Evolutionary conservation across 2,329 filamentous ascomycete genomes (phyloP), one percentile per base, ranked within the genome.

Genomic region (Talaromyces sp.): DNA sequence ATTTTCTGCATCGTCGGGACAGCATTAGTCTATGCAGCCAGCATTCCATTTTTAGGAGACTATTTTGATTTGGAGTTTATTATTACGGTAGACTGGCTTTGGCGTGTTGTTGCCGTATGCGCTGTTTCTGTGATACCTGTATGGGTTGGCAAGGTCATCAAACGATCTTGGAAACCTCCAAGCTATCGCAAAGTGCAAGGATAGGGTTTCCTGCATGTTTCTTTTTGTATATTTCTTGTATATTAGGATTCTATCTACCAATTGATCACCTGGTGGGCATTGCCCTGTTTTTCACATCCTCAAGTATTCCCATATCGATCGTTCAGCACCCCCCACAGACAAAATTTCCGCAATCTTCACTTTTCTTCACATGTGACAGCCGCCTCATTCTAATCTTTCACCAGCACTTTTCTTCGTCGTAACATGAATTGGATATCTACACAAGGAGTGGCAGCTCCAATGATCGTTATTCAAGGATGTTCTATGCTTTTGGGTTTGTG

Each of bases 11-110:
- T 98, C 67, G 73, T 97, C 6, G 93, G 92, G 14, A 99, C 95
- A 0, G 89, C 91, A 52, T 76, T 90, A 33, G 76, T 94, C n/a
- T 99, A 91, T 73, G 82, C 93, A 31, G 92, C 87, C 3, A 92
- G 88, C 45, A 83, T 98, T 22, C 95, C 95, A 2, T 96, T 97
- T 72, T 78, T 99, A 24, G 90, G 90, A 2, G 84, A 85, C n/a
- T 98, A 98, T 76, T 97, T 95, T 78, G 92, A 98, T 73, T 84
- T 98, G 45, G 80, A 78, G 33, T 98, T 90, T 76, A 82, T 98
- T 50, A 83, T 91, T 64, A 93, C 87, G 13, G 79, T 91, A 78
- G 92, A 87, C 19, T 99, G 97, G 79, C 82, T 92, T 68, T 99
- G 95, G 95, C 89, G 93, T 62, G 90, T 96, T 39, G 81, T 85